Evolutionary conservation across 2,329 filamentous ascomycete species (phyloP).

Genomic region (Colletotrichum chrysophilum): DNA sequence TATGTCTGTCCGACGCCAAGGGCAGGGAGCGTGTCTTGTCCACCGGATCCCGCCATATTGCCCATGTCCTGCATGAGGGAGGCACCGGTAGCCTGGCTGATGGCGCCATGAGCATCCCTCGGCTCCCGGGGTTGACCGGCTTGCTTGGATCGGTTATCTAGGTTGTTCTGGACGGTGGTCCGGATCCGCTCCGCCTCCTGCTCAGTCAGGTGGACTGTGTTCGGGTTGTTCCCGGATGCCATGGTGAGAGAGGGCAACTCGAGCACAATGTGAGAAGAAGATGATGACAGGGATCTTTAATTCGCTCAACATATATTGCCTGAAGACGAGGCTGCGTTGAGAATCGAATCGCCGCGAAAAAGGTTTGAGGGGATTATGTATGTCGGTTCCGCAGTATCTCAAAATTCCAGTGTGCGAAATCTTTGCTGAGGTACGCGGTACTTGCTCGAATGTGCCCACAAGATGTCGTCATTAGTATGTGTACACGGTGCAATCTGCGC

Average conservation of each 20-base stretch:
- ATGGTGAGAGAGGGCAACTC: background rate
- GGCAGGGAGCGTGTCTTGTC: slow-evolving; percentile 28
- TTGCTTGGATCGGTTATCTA: slow-evolving; percentile 26
- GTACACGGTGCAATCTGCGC: background rate
- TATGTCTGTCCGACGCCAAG: slow-evolving; percentile 32
- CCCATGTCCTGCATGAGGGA: slow-evolving; percentile 39
- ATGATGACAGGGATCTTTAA: background rate
- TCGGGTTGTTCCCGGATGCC: slow-evolving; percentile 5
- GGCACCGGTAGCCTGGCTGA: slow-evolving; percentile 15
- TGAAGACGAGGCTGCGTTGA: background rate
- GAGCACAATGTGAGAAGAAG: accelerated
- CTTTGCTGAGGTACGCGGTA: background rate
- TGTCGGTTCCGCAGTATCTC: background rate
- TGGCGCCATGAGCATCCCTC: background rate
- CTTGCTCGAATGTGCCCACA: background rate
- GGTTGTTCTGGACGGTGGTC: slow-evolving; percentile 24
- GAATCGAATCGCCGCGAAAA: background rate
- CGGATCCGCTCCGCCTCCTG: slow-evolving; percentile 34
- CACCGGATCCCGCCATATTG: slow-evolving; percentile 15
- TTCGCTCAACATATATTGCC: background rate
- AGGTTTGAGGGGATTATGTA: background rate
- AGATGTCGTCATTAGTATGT: background rate
- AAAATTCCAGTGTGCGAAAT: background rate
- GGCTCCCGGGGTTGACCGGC: slow-evolving; percentile 24
- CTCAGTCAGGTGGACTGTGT: slow-evolving; percentile 36